Conservation (phyloP, 2,329 filamentous ascomycete species). For the Fusarium setosum region DNA sequence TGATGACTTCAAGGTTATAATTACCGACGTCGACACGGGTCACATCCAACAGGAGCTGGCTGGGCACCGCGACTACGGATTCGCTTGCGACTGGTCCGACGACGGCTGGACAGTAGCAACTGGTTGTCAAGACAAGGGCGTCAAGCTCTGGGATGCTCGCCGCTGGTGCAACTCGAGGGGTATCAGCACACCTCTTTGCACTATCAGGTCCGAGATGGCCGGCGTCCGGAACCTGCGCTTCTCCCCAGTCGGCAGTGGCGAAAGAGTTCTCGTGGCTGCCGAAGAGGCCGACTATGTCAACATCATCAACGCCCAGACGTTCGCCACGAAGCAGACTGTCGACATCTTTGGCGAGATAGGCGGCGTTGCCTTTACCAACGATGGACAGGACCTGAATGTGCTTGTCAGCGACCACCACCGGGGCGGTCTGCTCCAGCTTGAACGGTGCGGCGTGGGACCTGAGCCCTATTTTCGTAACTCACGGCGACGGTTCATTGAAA, state of each 20-base stretch:
- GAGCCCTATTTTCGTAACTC: slow-evolving; percentile 39
- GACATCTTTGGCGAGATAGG: slow-evolving; percentile 82
- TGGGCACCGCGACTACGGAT: slow-evolving; percentile 77
- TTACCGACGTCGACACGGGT: slow-evolving; percentile 76
- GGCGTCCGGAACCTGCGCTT: slow-evolving; percentile 77
- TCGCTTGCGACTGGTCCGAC: slow-evolving; percentile 83
- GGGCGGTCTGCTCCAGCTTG: slow-evolving; percentile 74
- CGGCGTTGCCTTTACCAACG: slow-evolving; percentile 74
- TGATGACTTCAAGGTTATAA: slow-evolving; percentile 72
- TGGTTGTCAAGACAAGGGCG: slow-evolving; percentile 78
- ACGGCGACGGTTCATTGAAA: slow-evolving; percentile 20
- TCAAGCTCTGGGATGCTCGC: slow-evolving; percentile 82
- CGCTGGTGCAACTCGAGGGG: slow-evolving; percentile 70
- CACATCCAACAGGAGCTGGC: slow-evolving; percentile 66
- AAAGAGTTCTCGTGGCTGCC: slow-evolving; percentile 74
- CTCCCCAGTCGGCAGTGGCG: slow-evolving; percentile 76
- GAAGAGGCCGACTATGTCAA: slow-evolving; percentile 81
- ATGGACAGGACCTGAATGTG: slow-evolving; percentile 75
- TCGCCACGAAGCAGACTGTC: slow-evolving; percentile 73
- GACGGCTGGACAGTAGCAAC: slow-evolving; percentile 82
- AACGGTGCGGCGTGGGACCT: slow-evolving; percentile 53
- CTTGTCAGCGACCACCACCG: slow-evolving; percentile 74
- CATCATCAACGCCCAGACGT: slow-evolving; percentile 75
- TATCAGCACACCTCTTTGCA: slow-evolving; percentile 58
- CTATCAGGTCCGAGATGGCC: slow-evolving; percentile 73